These are phyloP conservation scores for Ramularia endophylla DNA, from an alignment of 2,329 filamentous ascomycete species.

Conservation along the genomic window DNA sequence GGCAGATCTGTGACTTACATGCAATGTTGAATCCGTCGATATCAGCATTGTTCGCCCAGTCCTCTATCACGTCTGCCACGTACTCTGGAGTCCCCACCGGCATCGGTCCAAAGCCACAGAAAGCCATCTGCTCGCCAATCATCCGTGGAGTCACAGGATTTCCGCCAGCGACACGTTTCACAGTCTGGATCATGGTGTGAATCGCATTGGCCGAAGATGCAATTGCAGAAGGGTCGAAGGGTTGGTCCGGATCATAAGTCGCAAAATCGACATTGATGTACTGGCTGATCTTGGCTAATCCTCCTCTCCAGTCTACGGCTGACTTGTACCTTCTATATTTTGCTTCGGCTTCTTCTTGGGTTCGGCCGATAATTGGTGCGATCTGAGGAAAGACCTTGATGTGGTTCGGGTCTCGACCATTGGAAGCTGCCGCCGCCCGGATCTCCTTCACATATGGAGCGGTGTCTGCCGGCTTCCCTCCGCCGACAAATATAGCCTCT, in stretches of 20 bases:
- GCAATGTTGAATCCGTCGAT: slow-evolving; percentile 40
- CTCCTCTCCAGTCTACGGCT: slow-evolving; percentile 58
- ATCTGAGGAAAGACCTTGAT: slow-evolving; percentile 63
- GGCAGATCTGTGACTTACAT: too few relatives aligned
- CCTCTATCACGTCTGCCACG: slow-evolving; percentile 45
- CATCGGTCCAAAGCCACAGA: slow-evolving; percentile 47
- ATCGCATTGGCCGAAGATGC: too few relatives aligned
- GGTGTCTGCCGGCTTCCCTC: slow-evolving; percentile 50
- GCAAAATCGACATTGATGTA: slow-evolving; percentile 57
- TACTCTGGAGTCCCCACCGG: slow-evolving; percentile 41
- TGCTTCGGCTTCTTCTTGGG: slow-evolving; percentile 56
- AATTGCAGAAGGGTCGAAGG: too few relatives aligned
- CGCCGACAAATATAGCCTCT: slow-evolving; percentile 63
- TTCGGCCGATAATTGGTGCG: slow-evolving; percentile 56
- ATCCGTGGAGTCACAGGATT: slow-evolving; percentile 36
- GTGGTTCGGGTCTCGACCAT: slow-evolving; percentile 51
- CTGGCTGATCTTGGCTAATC: slow-evolving; percentile 57
- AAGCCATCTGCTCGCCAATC: slow-evolving; percentile 38
- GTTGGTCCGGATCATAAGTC: slow-evolving; percentile 45
- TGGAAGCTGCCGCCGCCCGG: slow-evolving; percentile 42
- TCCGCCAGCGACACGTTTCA: slow-evolving; percentile 37
- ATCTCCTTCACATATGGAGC: slow-evolving; percentile 35
- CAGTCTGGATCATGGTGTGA: too few relatives aligned
- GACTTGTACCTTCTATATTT: slow-evolving; percentile 56
- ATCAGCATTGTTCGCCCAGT: slow-evolving; percentile 41